Evolutionary conservation across 2,329 filamentous ascomycete species (phyloP).

Genomic region (Botryotinia globosa): DNA sequence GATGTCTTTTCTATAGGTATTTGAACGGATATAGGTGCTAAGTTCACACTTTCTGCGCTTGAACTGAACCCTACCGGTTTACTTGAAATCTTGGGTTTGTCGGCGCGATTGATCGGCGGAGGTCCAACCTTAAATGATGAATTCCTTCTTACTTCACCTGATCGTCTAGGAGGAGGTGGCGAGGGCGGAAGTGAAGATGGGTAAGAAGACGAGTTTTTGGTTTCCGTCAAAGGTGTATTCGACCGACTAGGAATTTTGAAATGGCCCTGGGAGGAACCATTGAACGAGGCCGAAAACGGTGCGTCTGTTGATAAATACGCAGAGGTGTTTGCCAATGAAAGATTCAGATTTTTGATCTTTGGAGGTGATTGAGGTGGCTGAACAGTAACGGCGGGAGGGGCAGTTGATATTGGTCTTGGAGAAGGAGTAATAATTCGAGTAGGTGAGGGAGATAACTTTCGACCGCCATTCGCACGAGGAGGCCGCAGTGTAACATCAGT

Average conservation of each 20-base stretch:
- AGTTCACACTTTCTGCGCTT: conserved; percentile 37
- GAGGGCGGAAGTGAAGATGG: conserved; percentile 55
- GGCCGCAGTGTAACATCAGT: conserved; percentile 30
- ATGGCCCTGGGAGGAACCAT: conserved; percentile 41
- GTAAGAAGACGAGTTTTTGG: conserved; percentile 49
- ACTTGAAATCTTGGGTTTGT: conserved; percentile 65
- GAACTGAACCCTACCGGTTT: conserved; percentile 35
- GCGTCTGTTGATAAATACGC: conserved; percentile 33
- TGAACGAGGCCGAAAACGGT: conserved; percentile 42
- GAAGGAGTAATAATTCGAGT: conserved; percentile 27
- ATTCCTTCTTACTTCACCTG: conserved; percentile 55
- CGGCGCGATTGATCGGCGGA: conserved; percentile 75
- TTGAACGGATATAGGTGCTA: conserved; percentile 27
- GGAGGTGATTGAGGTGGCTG: conserved; percentile 69
- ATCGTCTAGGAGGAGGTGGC: conserved; percentile 61
- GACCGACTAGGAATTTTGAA: conserved; percentile 57
- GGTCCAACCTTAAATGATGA: conserved; percentile 47
- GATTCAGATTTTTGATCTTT: conserved; percentile 41
- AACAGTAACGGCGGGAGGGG: conserved; percentile 60
- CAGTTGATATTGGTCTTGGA: conserved; percentile 26
- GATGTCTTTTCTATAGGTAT: conserved; percentile 49
- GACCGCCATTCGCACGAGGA: conserved; percentile 28
- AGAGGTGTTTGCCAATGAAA: conserved; percentile 30
- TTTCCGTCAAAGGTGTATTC: conserved; percentile 51
- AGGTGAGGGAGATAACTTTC: conserved; percentile 34